phyloP scores from a whole-genome alignment of 164 flowering plant genomes.

The Platanus orientalis region DNA sequence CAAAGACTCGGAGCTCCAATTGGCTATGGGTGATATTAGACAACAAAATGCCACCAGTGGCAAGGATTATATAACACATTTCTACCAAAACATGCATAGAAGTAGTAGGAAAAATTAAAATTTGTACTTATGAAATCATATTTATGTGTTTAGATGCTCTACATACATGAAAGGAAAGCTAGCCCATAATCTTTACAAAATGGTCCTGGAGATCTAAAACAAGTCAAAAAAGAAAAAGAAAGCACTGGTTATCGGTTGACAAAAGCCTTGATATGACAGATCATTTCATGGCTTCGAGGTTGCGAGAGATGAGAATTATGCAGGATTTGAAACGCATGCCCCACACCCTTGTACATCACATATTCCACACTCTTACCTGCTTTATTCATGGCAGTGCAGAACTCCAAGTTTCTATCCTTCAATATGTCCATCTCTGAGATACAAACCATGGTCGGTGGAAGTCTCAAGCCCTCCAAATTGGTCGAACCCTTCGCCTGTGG shows the following conservation, averaged over 20 bases:
- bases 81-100: no score
- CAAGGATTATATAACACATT: no score
- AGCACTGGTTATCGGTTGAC: conserved; percentile 15
- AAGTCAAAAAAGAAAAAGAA: no score
- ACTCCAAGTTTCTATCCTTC: conserved; percentile 47
- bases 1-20: no score
- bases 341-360: conserved; percentile 40
- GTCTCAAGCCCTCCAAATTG: conserved; percentile 15
- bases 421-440: conserved; percentile 48
- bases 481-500: conserved; percentile 23
- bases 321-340: conserved; percentile 58
- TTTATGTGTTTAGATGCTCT: no score
- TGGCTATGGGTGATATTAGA: no score
- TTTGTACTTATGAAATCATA: no score
- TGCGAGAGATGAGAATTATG: conserved; percentile 32
- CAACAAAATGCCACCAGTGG: no score
- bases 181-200: no score
- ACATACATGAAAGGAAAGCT: no score
- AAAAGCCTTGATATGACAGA: conserved; percentile 36
- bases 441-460: conserved; percentile 35
- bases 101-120: no score
- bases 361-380: conserved; percentile 38
- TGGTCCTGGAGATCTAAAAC: no score
- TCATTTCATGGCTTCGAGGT: conserved; percentile 33
- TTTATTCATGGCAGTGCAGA: conserved; percentile 31